Evolutionary conservation across 345 rosid species (phyloP).

Genomic region (Salix koriyanagi): DNA sequence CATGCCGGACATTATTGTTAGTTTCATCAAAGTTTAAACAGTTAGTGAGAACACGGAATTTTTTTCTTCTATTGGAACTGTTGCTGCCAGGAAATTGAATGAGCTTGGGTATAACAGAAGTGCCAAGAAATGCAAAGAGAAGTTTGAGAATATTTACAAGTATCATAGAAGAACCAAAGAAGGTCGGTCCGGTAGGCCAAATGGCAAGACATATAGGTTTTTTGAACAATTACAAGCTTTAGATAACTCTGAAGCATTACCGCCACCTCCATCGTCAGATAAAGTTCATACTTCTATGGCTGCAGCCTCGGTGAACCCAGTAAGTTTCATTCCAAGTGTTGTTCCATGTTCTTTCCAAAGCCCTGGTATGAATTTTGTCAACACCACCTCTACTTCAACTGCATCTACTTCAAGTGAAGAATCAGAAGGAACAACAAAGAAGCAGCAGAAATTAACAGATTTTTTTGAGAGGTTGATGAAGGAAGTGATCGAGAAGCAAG

Average conservation of each 20-base stretch:
- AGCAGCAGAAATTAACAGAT: conserved; percentile 15
- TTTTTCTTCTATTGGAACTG: neutral
- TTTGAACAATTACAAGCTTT: conserved; percentile 31
- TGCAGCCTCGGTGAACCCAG: conserved; percentile 10
- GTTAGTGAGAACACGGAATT: neutral
- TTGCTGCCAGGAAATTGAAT: conserved; percentile 26
- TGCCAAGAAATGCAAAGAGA: conserved; percentile 37
- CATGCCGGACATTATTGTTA: conserved; percentile 12
- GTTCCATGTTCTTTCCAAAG: conserved; percentile 15
- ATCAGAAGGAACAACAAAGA: conserved; percentile 22
- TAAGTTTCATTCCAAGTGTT: neutral
- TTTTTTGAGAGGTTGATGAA: conserved; percentile 26
- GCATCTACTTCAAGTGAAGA: conserved; percentile 25
- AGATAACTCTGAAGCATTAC: neutral
- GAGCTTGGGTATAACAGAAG: conserved; percentile 27
- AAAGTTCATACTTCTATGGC: neutral
- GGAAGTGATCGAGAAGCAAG: conserved; percentile 28
- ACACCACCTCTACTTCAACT: conserved; percentile 19
- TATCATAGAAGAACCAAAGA: conserved; percentile 36
- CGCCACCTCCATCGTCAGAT: conserved; percentile 15
- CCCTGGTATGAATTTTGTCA: conserved; percentile 8
- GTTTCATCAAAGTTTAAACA: conserved; percentile 2
- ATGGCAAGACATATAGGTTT: conserved; percentile 29
- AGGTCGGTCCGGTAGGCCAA: conserved; percentile 18
- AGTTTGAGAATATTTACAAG: conserved; percentile 32